phyloP scores from a whole-genome alignment of 1,139 yeast genomes.

The Kurtzmaniella quercitrusa region DNA sequence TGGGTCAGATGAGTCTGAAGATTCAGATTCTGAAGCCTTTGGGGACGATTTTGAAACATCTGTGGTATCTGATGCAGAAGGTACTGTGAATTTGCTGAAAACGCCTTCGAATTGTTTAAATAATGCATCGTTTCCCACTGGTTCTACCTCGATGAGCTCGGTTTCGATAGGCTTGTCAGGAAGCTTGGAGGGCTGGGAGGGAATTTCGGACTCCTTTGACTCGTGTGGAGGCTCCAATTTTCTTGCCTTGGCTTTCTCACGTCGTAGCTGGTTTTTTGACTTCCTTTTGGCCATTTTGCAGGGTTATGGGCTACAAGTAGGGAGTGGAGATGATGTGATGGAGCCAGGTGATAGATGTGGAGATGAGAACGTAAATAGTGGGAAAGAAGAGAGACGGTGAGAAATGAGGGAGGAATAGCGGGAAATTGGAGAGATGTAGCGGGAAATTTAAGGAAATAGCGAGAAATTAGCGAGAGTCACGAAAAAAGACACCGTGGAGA shows the following conservation, averaged over 20 bases:
- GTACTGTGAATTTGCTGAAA: slow-evolving; percentile 34
- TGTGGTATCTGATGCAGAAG: not conserved
- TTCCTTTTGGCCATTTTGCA: slow-evolving; percentile 24
- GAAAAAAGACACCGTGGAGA: not conserved
- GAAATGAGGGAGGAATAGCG: not conserved
- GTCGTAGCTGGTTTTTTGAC: slow-evolving; percentile 59
- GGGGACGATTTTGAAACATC: not conserved
- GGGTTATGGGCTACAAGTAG: not conserved
- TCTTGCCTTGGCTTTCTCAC: slow-evolving; percentile 55
- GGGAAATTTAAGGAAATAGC: not conserved
- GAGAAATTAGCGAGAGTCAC: not conserved
- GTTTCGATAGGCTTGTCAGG: not conserved
- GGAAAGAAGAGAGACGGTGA: slow-evolving; percentile 3
- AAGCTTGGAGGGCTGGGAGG: not conserved
- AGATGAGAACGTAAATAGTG: too few relatives aligned
- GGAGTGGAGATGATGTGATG: too few relatives aligned
- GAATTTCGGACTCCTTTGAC: not conserved
- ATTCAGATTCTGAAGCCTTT: slow-evolving; percentile 4
- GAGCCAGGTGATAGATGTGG: too few relatives aligned
- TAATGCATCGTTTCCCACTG: slow-evolving; percentile 22
- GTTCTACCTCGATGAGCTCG: not conserved
- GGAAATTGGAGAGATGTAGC: not conserved
- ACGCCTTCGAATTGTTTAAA: slow-evolving; percentile 39
- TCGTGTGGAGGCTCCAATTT: slow-evolving; percentile 21
- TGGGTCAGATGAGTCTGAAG: not conserved